Evolutionary conservation across 129 eudicot genomes (phyloP), one percentile per base, ranked within the genome.

Genomic region (Flaveria trinervia): DNA sequence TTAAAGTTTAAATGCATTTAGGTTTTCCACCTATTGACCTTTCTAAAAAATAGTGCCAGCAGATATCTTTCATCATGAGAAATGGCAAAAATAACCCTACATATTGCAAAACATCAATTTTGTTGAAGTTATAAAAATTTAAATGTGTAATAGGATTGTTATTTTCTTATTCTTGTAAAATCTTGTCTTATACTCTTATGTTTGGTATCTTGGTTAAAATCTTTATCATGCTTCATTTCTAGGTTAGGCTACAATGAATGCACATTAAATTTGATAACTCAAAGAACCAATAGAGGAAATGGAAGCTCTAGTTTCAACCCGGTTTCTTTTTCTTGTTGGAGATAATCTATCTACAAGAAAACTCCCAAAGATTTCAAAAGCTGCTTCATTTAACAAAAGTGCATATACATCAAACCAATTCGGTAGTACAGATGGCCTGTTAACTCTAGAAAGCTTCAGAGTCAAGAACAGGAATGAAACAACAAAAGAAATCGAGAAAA

Each of bases 381-480:
- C 71, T 25, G 76, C 79, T 74, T 80, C 88, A 26, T 79, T 81
- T 28, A 80, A 48, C 77, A 80, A 78, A 2, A 84, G 72, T 52
- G 33, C 87, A 3, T 90, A 77, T 6, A 46, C 64, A 45, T 67
- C 75, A 15, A 75, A 83, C 71, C 77, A 77, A 45, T 78, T 71
- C 25, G 68, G 79, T 69, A 78, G 68, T 55, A 66, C 72, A 61
- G 78, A 73, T 71, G 89, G 85, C 33, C 88, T 90, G 25, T 85
- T 88, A 56, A 86, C 96, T 20, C 81, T 92, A 23, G 73, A 78
- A 75, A 86, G 88, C 72, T 83, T 89, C 7, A 96, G 93, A 51
- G 86, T 88, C 48, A 81, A 79, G 77, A 59, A 75, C 43, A 80
- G 76, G 71, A 52, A 50, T 62, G 71, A 68, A 75, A 75, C 87